phyloP scores from a whole-genome alignment of 2,329 filamentous ascomycete species.

The Juglanconis sp. region DNA sequence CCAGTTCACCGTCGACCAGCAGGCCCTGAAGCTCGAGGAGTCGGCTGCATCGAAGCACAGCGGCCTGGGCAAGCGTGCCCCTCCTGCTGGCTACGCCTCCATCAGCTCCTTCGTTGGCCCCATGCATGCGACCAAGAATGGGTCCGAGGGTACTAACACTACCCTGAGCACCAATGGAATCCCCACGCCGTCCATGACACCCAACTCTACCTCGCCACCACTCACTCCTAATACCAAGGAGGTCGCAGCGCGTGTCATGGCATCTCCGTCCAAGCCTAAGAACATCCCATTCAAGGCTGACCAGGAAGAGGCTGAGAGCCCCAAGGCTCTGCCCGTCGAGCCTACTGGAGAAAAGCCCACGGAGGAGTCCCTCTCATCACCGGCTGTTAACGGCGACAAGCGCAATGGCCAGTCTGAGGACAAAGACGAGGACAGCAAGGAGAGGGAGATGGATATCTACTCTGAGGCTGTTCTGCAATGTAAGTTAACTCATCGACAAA shows the following conservation, averaged over 20 bases:
- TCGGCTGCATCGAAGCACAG: conserved; percentile 66
- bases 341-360: conserved; percentile 59
- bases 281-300: conserved; percentile 71
- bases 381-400: conserved; percentile 50
- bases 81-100: conserved; percentile 55
- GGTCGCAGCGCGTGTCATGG: conserved; percentile 40
- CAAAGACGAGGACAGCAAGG: conserved; percentile 64
- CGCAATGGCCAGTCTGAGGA: conserved; percentile 65
- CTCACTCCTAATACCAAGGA: conserved; percentile 39
- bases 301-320: conserved; percentile 71
- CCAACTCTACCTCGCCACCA: conserved; percentile 44
- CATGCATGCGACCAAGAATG: conserved; percentile 59
- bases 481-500: conserved; percentile 39
- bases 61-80: conserved; percentile 66
- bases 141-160: conserved; percentile 31
- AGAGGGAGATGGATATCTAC: conserved; percentile 88
- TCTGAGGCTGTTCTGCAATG: conserved; percentile 88
- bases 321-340: conserved; percentile 72
- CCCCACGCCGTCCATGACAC: conserved; percentile 66
- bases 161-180: conserved; percentile 51
- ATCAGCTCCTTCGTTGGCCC: conserved; percentile 63
- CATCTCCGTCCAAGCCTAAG: conserved; percentile 55
- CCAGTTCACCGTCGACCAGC: conserved; percentile 98
- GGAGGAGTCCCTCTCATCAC: conserved; percentile 59
- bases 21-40: conserved; percentile 84